These are phyloP conservation scores for Lithocarpus polystachyus DNA, from an alignment of 306 rosid genomes.

Conservation along the genomic window DNA sequence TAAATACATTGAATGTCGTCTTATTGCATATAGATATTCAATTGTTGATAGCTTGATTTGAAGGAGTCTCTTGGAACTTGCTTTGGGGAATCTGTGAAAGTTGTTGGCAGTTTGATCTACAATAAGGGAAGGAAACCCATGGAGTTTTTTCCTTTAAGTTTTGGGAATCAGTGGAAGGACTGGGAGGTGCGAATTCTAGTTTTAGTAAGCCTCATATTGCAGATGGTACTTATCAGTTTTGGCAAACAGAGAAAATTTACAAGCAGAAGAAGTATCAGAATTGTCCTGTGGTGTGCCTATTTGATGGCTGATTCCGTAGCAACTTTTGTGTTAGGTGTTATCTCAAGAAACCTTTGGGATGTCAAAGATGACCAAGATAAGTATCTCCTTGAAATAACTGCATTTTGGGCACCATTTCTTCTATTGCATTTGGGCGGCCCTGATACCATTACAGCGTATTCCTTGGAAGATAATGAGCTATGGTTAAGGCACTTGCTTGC, in stretches of 20 bases:
- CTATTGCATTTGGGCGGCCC: conserved; percentile 13
- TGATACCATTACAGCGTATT: conserved; percentile 1
- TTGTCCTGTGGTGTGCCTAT: background rate
- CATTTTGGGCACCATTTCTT: background rate
- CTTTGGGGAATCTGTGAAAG: background rate
- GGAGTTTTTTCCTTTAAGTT: background rate
- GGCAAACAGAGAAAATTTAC: background rate
- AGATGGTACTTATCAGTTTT: background rate
- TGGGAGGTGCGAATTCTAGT: background rate
- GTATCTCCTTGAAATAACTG: background rate
- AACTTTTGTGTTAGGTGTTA: background rate
- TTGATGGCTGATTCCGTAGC: background rate
- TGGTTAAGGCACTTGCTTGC: conserved; percentile 2
- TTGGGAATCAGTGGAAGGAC: background rate
- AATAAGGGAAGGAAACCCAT: background rate
- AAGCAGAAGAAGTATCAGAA: background rate
- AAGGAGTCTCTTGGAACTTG: too few species aligned
- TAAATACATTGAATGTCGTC: too few species aligned
- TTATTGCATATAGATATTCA: too few species aligned
- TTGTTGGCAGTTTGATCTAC: background rate
- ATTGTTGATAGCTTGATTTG: too few species aligned
- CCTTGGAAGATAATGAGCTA: conserved; percentile 9
- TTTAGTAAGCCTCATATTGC: background rate
- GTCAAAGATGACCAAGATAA: background rate
- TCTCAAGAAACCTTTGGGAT: background rate